Evolutionary conservation across 1,139 yeast species (phyloP), one percentile per base, ranked within the genome.

Genomic region (Yarrowia galli): DNA sequence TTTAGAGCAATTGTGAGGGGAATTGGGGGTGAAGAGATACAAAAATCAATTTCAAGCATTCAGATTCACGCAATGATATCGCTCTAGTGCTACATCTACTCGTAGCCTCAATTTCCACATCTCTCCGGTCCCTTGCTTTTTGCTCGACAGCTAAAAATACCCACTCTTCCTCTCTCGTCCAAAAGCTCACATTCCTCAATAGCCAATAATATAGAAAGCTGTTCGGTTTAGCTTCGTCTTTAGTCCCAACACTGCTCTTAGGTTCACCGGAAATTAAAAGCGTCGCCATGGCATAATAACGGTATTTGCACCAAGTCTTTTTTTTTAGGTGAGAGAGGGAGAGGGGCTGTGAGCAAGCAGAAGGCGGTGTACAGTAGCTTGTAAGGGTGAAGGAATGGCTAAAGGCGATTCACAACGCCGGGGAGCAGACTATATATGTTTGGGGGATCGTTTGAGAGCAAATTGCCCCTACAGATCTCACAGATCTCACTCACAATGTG

Each of bases 221-320:
- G 12, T 18, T 20, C 9, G 32, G 16, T 20, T 53, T 36, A 53
- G 32, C 60, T 53, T 36, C 60, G 18, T 9, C 22, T 53, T 36
- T 53, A 53, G 60, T 53, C 60, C 60, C 60, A 53, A 53, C 60
- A 53, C 60, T 16, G 16, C 28, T 22, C 43, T 53, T 53, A 53
- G 60, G 60, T 53, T 53, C 45, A 38, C 60, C 60, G 60, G 60
- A 53, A 53, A 53, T 53, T 53, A 53, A 53, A 53, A 53, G 60
- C 60, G 58, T 53, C 45, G 45, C 45, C 45, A 32, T 49, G 45
- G 15, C 60, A 53, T 53, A 53, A 53, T 38, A 53, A 53, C 45
- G 60, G 60, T 53, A 36, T 36, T 36, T 18, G 32, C 32, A 7
- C 9, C 32, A 10, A 25, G 38, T 15, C 5, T 15, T 23, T 32